Conservation (phyloP, 495 filamentous ascomycete species). For the Aspergillus sparsus region DNA sequence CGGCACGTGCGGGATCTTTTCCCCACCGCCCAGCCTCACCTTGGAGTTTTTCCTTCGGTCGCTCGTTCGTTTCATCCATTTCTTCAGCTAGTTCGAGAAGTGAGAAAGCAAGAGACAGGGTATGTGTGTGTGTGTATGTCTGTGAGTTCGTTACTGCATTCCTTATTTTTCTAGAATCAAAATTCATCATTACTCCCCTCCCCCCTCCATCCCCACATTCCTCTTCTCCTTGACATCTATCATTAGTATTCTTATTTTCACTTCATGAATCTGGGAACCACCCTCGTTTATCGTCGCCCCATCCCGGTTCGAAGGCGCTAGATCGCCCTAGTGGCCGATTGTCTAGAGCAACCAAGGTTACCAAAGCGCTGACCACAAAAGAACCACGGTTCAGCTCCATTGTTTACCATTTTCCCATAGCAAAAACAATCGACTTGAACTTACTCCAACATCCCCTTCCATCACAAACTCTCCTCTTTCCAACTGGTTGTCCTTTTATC, state of each 20-base stretch:
- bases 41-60: constrained; percentile 37
- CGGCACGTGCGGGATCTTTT: constrained; percentile 32
- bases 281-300: constrained; percentile 5
- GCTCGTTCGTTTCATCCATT: constrained; percentile 19
- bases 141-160: not conserved
- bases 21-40: constrained; percentile 38
- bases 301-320: constrained; percentile 27
- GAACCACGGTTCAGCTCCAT: constrained; percentile 47
- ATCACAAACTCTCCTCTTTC: constrained; percentile 1
- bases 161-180: not conserved
- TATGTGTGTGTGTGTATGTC: too few relatives aligned
- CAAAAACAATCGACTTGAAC: constrained; percentile 6
- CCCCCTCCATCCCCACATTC: constrained; percentile 21
- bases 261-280: constrained; percentile 5
- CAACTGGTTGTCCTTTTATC: too few relatives aligned
- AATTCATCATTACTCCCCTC: not conserved
- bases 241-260: not conserved
- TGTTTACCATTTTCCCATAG: constrained; percentile 20
- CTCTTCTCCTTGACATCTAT: constrained; percentile 1
- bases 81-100: not conserved
- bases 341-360: constrained; percentile 34
- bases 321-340: constrained; percentile 31
- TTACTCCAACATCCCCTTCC: not conserved
- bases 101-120: not conserved
- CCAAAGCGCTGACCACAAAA: constrained; percentile 21